These are phyloP conservation scores for Penicillium flavigenum DNA, from an alignment of 495 filamentous ascomycete species.

Conservation along the genomic window DNA sequence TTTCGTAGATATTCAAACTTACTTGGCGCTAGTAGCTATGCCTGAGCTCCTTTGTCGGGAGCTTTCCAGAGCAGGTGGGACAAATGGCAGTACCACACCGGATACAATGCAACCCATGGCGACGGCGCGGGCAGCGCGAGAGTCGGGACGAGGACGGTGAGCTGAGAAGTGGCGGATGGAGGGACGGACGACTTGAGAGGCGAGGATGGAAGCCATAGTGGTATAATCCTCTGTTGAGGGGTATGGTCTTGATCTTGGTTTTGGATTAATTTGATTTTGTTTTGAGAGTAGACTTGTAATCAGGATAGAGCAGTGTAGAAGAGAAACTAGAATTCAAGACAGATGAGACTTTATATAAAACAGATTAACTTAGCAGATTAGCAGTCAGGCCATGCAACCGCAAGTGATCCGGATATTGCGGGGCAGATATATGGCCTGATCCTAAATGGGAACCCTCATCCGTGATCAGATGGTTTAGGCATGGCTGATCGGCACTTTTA, in stretches of 20 bases:
- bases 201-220: constrained; percentile 30
- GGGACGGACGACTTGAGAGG: constrained; percentile 36
- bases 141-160: constrained; percentile 40
- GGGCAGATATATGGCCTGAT: constrained; percentile 23
- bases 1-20: constrained; percentile 15
- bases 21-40: constrained; percentile 42
- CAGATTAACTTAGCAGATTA: neutral
- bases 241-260: neutral
- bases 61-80: constrained; percentile 48
- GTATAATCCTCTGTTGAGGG: no score
- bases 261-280: neutral
- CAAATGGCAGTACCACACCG: constrained; percentile 46
- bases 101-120: constrained; percentile 43
- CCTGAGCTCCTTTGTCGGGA: constrained; percentile 39
- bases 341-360: constrained; percentile 1
- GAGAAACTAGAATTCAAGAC: neutral
- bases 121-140: constrained; percentile 41
- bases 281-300: neutral
- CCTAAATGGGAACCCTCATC: constrained; percentile 11
- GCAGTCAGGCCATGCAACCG: constrained; percentile 25
- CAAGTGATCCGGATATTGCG: constrained; percentile 22
- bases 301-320: no score
- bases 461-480: constrained; percentile 14
- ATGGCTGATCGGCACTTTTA: constrained; percentile 3
- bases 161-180: constrained; percentile 48